These are phyloP conservation scores for Rhipidocladum racemiflorum DNA, from an alignment of 176 grass and related monocot genomes.

Conservation along the genomic window DNA sequence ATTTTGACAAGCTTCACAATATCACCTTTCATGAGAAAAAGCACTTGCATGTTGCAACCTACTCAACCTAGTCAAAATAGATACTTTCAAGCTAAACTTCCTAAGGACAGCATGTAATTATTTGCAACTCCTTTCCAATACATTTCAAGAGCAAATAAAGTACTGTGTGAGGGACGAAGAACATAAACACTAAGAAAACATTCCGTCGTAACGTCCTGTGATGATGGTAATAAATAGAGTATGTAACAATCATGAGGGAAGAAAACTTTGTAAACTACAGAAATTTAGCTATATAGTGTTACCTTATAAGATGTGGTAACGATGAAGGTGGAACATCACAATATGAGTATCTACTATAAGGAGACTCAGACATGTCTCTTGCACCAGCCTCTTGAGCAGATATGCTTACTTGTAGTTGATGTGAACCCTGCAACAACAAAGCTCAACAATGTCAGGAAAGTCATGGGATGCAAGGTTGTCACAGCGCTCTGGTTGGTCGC, in stretches of 20 bases:
- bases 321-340: conserved; percentile 76
- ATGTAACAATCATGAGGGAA: conserved; percentile 16
- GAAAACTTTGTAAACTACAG: conserved; percentile 10
- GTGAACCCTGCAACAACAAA: conserved; percentile 62
- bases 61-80: background rate
- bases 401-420: conserved; percentile 78
- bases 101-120: conserved; percentile 4
- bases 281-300: conserved; percentile 26
- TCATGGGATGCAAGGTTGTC: background rate
- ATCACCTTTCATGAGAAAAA: background rate
- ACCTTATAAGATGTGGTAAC: conserved; percentile 80
- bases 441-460: conserved; percentile 32
- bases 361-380: conserved; percentile 58
- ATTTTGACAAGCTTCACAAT: background rate
- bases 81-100: conserved; percentile 20
- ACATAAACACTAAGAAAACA: background rate
- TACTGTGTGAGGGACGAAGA: background rate
- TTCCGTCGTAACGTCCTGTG: background rate
- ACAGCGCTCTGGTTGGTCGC: no score
- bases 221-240: background rate
- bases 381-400: conserved; percentile 78
- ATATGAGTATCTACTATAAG: conserved; percentile 82
- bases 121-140: background rate
- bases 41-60: background rate
- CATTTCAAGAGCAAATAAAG: background rate